A percentile compares a stretch with the other conserved stretches of the same genome.
phyloP scores from a whole-genome alignment of 2,329 filamentous ascomycete species.

The Xylaria hypoxylon region DNA sequence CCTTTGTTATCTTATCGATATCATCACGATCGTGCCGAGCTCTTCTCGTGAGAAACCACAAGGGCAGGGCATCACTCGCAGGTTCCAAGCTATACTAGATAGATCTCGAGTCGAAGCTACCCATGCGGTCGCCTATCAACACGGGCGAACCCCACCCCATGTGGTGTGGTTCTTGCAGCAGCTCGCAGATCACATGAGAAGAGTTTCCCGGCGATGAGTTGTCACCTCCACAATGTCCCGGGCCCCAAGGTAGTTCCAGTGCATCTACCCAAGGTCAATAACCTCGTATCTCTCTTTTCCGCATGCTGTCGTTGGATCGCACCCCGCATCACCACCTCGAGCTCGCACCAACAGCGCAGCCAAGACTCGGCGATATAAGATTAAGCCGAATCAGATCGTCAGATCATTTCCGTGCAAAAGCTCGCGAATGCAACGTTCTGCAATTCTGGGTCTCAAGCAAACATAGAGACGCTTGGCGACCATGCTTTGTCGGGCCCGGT shows the following conservation, averaged over 20 bases:
- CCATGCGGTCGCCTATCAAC: constrained; percentile 27
- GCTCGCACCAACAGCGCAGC: constrained; percentile 28
- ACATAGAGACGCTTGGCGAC: constrained; percentile 11
- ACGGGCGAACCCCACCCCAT: constrained; percentile 31
- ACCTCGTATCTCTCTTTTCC: constrained; percentile 35
- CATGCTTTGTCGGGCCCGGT: constrained; percentile 19
- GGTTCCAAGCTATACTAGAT: constrained; percentile 7
- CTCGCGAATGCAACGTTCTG: constrained; percentile 20
- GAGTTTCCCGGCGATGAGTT: constrained; percentile 36
- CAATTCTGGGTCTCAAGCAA: constrained; percentile 4
- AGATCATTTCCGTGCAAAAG: constrained; percentile 13
- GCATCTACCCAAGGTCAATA: constrained; percentile 21
- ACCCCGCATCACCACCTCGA: constrained; percentile 30
- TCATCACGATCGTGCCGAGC: constrained; percentile 14
- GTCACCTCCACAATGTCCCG: constrained; percentile 39
- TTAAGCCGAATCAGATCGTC: constrained; percentile 28
- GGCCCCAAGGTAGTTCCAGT: constrained; percentile 26
- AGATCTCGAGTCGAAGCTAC: constrained; percentile 24
- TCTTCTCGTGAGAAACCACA: constrained; percentile 5
- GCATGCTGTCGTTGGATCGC: constrained; percentile 30
- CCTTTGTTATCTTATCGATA: constrained; percentile 6
- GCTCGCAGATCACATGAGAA: constrained; percentile 40
- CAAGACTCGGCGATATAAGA: constrained; percentile 28
- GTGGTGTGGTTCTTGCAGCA: constrained; percentile 40
- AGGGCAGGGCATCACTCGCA: constrained; percentile 14